These are phyloP conservation scores for Hygrophorus pudorinus DNA, from an alignment of 768 basidiomycete species.

Conservation along the genomic window DNA sequence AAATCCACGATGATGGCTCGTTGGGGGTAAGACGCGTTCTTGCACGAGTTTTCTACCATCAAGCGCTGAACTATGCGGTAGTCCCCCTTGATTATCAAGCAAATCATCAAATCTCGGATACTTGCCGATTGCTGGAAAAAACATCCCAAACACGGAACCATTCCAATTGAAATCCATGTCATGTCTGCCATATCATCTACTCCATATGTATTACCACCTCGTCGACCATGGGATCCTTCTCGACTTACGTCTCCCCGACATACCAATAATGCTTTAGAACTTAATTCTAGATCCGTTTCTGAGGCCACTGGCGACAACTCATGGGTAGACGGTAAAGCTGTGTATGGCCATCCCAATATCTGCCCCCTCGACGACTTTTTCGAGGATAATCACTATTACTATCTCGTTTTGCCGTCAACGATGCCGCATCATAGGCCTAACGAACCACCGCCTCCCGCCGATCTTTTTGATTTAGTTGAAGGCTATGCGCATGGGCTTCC, in stretches of 20 bases:
- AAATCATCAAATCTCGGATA: slow-evolving; percentile 97
- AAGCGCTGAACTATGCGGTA: slow-evolving; percentile 22
- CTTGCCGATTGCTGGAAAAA: slow-evolving; percentile 99
- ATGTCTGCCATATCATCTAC: slow-evolving; percentile 85
- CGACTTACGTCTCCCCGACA: slow-evolving; percentile 23
- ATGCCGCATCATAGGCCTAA: slow-evolving; percentile 47
- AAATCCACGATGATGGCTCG: slow-evolving; percentile 62
- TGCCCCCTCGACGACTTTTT: slow-evolving; percentile 94
- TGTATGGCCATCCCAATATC: slow-evolving; percentile 92
- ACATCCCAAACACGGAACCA: slow-evolving; percentile 88
- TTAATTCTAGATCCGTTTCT: slow-evolving; percentile 7
- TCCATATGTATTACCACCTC: slow-evolving; percentile 66
- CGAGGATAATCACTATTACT: slow-evolving; percentile 94
- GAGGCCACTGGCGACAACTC: slow-evolving; percentile 20
- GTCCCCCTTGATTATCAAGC: slow-evolving; percentile 92
- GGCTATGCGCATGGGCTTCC: slow-evolving; percentile 78
- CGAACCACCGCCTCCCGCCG: slow-evolving; percentile 51
- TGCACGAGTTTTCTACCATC: slow-evolving; percentile 9
- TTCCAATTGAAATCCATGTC: slow-evolving; percentile 95
- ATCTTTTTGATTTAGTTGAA: slow-evolving; percentile 95
- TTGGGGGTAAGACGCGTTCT: slow-evolving; percentile 59
- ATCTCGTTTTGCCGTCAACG: slow-evolving; percentile 78
- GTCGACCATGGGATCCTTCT: slow-evolving; percentile 77
- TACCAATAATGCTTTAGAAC: slow-evolving; percentile 13
- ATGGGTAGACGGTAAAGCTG: slow-evolving; percentile 62